Percentiles rank a stretch among this genome's conserved stretches.
These are phyloP conservation scores for Petunia axillaris DNA, from an alignment of 257 asterid species.

Conservation along the genomic window DNA sequence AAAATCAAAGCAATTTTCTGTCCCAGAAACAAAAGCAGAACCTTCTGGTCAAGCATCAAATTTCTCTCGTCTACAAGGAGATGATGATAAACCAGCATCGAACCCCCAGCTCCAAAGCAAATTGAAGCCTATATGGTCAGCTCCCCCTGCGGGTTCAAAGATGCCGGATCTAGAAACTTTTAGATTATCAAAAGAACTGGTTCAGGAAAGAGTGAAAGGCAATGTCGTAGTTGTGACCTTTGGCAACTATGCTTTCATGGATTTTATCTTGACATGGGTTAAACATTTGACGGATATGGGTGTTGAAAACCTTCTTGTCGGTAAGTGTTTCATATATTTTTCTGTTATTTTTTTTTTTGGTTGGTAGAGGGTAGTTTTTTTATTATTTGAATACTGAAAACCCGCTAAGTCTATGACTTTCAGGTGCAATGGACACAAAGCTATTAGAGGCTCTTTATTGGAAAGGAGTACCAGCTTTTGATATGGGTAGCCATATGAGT, in stretches of 20 bases:
- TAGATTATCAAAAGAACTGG: constrained; percentile 74
- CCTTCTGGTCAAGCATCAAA: constrained; percentile 42
- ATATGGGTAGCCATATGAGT: constrained; percentile 99
- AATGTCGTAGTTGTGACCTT: constrained; percentile 81
- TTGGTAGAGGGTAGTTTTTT: constrained; percentile 25
- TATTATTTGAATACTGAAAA: constrained; percentile 28
- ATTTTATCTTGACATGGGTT: constrained; percentile 96
- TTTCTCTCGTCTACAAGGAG: constrained; percentile 44
- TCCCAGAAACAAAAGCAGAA: constrained; percentile 38
- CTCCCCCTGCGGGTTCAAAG: constrained; percentile 80
- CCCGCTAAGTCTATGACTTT: constrained; percentile 5
- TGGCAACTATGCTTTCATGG: constrained; percentile 98
- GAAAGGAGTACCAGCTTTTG: constrained; percentile 96
- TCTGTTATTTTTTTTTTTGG: not conserved
- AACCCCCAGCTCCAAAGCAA: constrained; percentile 36
- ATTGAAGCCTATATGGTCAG: constrained; percentile 68
- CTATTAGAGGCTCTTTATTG: constrained; percentile 91
- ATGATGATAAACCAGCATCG: constrained; percentile 32
- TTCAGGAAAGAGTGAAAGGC: constrained; percentile 74
- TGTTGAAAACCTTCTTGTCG: constrained; percentile 85
- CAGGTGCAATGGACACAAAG: constrained; percentile 99
- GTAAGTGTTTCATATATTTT: constrained; percentile 50
- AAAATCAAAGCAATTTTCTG: constrained; percentile 17
- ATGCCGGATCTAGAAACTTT: constrained; percentile 80
- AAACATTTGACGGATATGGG: constrained; percentile 90